Evolutionary conservation across 164 flowering plant genomes (phyloP).

Genomic region (Macadamia integrifolia): DNA sequence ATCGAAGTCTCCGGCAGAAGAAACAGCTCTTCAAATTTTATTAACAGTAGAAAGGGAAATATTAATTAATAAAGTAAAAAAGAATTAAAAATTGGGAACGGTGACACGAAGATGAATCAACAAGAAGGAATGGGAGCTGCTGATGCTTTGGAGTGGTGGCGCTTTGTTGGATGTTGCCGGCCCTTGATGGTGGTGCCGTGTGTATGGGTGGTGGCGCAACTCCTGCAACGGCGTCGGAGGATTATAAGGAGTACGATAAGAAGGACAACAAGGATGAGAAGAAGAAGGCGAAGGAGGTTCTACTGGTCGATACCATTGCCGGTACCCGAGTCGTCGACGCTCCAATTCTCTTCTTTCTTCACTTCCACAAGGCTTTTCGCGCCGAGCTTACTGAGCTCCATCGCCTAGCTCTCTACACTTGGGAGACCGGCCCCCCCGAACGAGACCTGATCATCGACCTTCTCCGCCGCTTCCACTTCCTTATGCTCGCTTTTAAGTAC

Average conservation of each 20-base stretch:
- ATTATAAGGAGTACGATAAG: too few relatives aligned
- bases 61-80: not conserved
- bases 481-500: constrained; percentile 51
- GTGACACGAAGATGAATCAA: not conserved
- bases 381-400: constrained; percentile 49
- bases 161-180: not conserved
- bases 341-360: constrained; percentile 57
- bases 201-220: constrained; percentile 27
- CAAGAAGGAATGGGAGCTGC: constrained; percentile 4
- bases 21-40: not conserved
- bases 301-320: constrained; percentile 10
- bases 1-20: constrained; percentile 22
- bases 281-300: constrained; percentile 8
- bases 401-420: constrained; percentile 20
- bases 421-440: constrained; percentile 16
- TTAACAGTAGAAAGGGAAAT: not conserved
- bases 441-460: constrained; percentile 29
- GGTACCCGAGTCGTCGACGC: constrained; percentile 36
- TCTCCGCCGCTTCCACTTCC: constrained; percentile 41
- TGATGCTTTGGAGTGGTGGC: not conserved
- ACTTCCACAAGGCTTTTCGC: constrained; percentile 63
- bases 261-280: too few relatives aligned
- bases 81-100: not conserved
- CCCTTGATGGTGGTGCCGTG: constrained; percentile 17
- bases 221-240: constrained; percentile 8